phyloP scores from a whole-genome alignment of 2,329 filamentous ascomycete genomes.

The Cytospora chrysosperma region DNA sequence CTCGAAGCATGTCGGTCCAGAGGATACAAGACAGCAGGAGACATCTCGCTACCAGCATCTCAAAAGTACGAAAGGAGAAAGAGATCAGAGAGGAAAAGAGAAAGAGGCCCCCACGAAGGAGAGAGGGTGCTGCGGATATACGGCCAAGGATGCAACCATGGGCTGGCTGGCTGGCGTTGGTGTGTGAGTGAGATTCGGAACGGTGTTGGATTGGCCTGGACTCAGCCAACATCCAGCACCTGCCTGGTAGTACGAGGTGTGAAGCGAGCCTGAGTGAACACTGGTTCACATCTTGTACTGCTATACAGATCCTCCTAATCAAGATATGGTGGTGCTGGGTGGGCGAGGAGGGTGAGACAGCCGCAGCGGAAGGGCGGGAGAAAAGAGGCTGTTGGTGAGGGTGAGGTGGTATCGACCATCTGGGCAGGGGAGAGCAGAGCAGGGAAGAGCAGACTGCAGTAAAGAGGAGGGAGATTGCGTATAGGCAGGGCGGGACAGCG shows the following conservation, averaged over 20 bases:
- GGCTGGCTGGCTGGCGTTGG: neutral
- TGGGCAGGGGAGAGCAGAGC: too few species aligned
- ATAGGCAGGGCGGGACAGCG: neutral
- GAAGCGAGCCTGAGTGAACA: neutral
- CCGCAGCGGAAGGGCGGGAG: too few species aligned
- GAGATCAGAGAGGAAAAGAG: neutral
- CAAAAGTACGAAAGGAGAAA: neutral
- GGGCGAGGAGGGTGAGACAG: conserved; percentile 4
- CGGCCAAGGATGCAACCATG: neutral
- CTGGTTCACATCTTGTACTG: neutral
- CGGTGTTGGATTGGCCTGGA: conserved; percentile 7
- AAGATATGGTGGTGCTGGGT: conserved; percentile 1
- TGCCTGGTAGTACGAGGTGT: neutral
- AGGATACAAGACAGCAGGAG: neutral
- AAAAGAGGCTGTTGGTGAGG: neutral
- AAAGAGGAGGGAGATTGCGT: neutral
- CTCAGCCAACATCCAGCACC: neutral
- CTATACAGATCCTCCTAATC: neutral
- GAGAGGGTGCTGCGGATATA: conserved; percentile 4
- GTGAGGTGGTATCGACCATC: neutral
- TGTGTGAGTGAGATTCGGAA: conserved; percentile 11
- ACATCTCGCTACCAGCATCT: neutral
- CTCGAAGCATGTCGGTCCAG: conserved; percentile 4
- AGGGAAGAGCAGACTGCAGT: too few species aligned
- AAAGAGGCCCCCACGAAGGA: neutral